phyloP scores from a whole-genome alignment of 352 stramenopile genomes.

The Pythium guiyangense region DNA sequence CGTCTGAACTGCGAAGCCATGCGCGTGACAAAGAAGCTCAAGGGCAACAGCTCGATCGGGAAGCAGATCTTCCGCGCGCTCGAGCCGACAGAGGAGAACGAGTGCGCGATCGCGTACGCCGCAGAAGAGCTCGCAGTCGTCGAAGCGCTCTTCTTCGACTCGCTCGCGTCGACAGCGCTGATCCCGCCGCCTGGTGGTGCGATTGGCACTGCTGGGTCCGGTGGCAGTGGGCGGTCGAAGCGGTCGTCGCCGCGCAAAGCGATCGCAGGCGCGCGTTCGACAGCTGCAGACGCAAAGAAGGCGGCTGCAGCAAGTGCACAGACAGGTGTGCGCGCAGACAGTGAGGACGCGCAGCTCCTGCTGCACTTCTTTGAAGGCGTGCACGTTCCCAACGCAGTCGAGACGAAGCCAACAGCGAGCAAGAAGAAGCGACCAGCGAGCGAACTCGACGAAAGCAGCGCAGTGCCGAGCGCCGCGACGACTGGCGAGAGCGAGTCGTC shows the following conservation, averaged over 20 bases:
- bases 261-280: background rate
- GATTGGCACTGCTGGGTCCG: background rate
- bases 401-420: background rate
- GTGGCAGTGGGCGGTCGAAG: conserved; percentile 7
- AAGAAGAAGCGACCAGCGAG: conserved; percentile 58
- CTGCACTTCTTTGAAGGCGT: conserved; percentile 74
- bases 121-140: conserved; percentile 51
- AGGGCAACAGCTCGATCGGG: conserved; percentile 84
- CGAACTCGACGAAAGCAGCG: conserved; percentile 10
- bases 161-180: conserved; percentile 31
- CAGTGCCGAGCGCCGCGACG: background rate
- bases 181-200: background rate
- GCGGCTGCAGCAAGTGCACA: background rate
- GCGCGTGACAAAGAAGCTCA: conserved; percentile 88
- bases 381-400: conserved; percentile 12
- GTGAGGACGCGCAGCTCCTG: conserved; percentile 69
- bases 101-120: conserved; percentile 43
- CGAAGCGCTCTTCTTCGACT: conserved; percentile 71
- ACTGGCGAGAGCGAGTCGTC: conserved; percentile 10
- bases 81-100: conserved; percentile 57
- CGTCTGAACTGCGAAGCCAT: conserved; percentile 85
- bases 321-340: conserved; percentile 20
- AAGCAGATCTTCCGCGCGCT: conserved; percentile 86
- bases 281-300: background rate
- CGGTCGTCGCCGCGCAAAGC: conserved; percentile 17